These are phyloP conservation scores for Aaosphaeria arxii DNA, from an alignment of 2,329 filamentous ascomycete species.

Conservation along the genomic window DNA sequence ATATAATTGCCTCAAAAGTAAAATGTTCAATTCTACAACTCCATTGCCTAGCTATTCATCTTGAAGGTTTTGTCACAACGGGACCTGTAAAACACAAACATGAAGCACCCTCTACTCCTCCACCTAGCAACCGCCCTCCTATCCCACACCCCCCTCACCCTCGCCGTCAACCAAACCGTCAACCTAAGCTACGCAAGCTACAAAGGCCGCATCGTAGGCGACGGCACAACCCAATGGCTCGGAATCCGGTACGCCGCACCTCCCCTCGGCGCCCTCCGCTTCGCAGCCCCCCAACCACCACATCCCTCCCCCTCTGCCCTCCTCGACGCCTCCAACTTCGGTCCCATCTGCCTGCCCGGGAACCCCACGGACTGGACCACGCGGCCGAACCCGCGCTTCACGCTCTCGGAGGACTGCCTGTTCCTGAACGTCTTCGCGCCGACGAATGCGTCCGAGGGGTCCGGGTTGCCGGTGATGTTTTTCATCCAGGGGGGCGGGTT, in stretches of 20 bases:
- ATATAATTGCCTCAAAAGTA: too few species aligned
- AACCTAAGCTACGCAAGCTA: constrained; percentile 65
- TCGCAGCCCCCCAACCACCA: constrained; percentile 52
- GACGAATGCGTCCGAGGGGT: constrained; percentile 46
- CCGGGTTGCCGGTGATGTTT: constrained; percentile 63
- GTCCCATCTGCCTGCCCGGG: constrained; percentile 33
- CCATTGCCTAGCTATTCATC: too few species aligned
- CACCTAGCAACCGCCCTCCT: not conserved
- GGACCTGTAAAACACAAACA: too few species aligned
- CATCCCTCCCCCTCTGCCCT: not conserved
- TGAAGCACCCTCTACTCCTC: too few species aligned
- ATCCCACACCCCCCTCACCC: not conserved
- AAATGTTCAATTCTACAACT: too few species aligned
- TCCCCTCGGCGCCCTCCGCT: constrained; percentile 64
- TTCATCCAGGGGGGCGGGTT: constrained; percentile 52
- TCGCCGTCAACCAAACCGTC: constrained; percentile 44
- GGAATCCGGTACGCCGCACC: constrained; percentile 71
- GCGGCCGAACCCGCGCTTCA: constrained; percentile 11
- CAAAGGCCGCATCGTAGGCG: constrained; percentile 51
- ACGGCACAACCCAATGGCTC: constrained; percentile 67
- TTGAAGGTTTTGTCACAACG: too few species aligned
- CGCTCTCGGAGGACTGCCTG: constrained; percentile 63
- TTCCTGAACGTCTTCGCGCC: constrained; percentile 66
- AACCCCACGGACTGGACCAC: constrained; percentile 19
- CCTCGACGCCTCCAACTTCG: constrained; percentile 14